These are phyloP conservation scores for Neostapfia colusana DNA, from an alignment of 176 grass and related monocot genomes.

Conservation along the genomic window DNA sequence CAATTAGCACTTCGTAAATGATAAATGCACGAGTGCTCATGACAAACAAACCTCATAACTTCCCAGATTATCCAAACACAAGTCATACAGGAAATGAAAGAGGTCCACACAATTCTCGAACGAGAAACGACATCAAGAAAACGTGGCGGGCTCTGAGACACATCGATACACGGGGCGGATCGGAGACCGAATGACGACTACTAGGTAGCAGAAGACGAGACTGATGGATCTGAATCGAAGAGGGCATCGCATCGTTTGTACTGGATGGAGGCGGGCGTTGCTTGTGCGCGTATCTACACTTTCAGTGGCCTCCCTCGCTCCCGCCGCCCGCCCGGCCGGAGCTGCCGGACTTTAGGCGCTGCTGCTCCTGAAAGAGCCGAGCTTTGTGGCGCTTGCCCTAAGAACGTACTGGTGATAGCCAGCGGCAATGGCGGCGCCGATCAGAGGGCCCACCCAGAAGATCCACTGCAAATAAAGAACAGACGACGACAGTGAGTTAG, in stretches of 20 bases:
- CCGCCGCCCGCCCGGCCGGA: neutral
- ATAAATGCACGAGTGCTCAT: neutral
- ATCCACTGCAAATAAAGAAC: constrained; percentile 65
- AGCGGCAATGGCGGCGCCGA: constrained; percentile 74
- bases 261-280: constrained; percentile 3
- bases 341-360: constrained; percentile 10
- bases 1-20: neutral
- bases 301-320: neutral
- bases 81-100: constrained; percentile 20
- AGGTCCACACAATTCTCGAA: neutral
- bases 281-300: constrained; percentile 45
- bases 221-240: neutral
- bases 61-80: constrained; percentile 27
- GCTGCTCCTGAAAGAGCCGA: constrained; percentile 63
- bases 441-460: constrained; percentile 79
- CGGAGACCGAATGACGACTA: neutral
- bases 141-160: constrained; percentile 12
- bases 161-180: constrained; percentile 5
- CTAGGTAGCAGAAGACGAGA: neutral
- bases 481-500: neutral
- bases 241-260: neutral
- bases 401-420: constrained; percentile 65
- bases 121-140: neutral
- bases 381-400: constrained; percentile 61
- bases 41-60: constrained; percentile 1